These are phyloP conservation scores for Colletotrichum sojae DNA, from an alignment of 2,329 filamentous ascomycete genomes.

Conservation along the genomic window DNA sequence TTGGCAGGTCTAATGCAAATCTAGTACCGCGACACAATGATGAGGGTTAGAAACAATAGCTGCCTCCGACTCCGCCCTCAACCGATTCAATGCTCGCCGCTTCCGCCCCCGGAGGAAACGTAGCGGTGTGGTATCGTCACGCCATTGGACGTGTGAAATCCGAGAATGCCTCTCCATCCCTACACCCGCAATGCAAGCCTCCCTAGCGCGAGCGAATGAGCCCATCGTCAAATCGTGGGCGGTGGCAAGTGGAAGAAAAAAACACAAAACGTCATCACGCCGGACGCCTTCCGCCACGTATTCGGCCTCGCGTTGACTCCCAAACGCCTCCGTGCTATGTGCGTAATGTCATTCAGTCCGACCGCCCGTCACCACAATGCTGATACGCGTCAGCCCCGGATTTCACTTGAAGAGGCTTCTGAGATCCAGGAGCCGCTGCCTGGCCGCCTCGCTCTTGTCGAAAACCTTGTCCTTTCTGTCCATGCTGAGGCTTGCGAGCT, in stretches of 20 bases:
- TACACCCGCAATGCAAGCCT: constrained; percentile 25
- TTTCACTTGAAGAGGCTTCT: constrained; percentile 70
- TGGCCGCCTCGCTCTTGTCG: constrained; percentile 68
- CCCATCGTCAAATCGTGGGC: neutral
- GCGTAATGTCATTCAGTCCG: constrained; percentile 1
- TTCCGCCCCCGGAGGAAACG: constrained; percentile 30
- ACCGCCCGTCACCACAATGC: neutral
- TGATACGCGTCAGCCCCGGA: neutral
- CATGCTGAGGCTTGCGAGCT: constrained; percentile 89
- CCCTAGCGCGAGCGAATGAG: constrained; percentile 2
- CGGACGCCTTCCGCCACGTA: neutral
- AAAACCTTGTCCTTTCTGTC: constrained; percentile 70
- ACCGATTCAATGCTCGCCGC: constrained; percentile 37
- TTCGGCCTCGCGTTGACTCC: constrained; percentile 5
- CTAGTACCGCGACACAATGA: constrained; percentile 20
- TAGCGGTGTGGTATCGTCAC: constrained; percentile 38
- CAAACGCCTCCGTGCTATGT: constrained; percentile 30
- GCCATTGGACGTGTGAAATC: constrained; percentile 21
- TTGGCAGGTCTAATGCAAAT: constrained; percentile 35
- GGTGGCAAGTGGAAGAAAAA: constrained; percentile 5
- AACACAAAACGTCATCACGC: too few species aligned
- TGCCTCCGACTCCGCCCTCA: constrained; percentile 18
- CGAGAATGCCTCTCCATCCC: constrained; percentile 31
- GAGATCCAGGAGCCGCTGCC: constrained; percentile 73
- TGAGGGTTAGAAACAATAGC: constrained; percentile 4